These are phyloP conservation scores for Neocallimastix lanati DNA, from an alignment of 192 early-diverging fungal species.

Conservation along the genomic window DNA sequence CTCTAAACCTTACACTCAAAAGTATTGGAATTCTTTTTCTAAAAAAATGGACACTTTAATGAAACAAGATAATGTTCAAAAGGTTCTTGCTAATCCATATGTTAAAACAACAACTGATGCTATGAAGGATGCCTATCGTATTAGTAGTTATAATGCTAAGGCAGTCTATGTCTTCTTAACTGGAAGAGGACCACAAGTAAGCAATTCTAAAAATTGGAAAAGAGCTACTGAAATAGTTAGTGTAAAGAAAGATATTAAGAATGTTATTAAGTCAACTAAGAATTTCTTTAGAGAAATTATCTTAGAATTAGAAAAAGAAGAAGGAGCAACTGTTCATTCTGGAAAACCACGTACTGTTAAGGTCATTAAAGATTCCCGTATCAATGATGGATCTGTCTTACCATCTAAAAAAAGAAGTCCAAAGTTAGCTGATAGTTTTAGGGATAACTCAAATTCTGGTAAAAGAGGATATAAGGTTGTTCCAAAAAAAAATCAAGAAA, in stretches of 20 bases:
- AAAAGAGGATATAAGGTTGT: no score
- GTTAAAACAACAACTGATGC: not conserved
- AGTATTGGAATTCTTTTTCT: not conserved
- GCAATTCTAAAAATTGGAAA: not conserved
- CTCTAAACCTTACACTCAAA: not conserved
- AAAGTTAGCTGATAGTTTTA: no score
- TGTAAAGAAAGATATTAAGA: not conserved
- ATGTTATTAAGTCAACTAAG: not conserved
- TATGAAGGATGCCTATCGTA: not conserved
- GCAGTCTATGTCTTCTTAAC: not conserved
- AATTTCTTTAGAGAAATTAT: not conserved
- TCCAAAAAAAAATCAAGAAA: no score
- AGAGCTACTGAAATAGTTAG: not conserved
- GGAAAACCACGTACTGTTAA: not conserved
- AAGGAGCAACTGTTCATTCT: not conserved
- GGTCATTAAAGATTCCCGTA: not conserved
- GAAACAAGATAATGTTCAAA: not conserved
- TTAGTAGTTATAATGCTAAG: not conserved
- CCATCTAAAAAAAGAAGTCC: no score
- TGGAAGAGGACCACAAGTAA: not conserved
- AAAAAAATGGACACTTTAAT: not conserved
- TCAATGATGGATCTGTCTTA: no score
- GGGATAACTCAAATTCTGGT: no score
- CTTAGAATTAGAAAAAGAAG: not conserved
- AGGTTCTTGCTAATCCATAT: not conserved